Evolutionary conservation across 1,284 basidiomycete species (phyloP), one percentile per base, ranked within the genome.

Genomic region (Fomitopsis pinicola): DNA sequence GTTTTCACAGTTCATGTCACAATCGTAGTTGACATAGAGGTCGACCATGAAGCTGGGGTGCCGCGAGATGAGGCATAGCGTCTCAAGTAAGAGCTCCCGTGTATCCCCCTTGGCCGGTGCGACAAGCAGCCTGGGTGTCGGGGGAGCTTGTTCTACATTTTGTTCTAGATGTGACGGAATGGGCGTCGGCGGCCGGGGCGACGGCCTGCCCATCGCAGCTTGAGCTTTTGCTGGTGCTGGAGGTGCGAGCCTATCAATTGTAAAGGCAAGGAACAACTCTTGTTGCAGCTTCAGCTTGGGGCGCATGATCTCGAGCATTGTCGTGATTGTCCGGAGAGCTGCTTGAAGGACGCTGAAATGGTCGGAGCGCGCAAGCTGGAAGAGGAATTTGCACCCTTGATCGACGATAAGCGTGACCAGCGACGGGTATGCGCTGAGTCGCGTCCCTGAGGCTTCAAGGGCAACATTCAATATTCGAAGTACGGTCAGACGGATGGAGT

Each of bases 21-120:
- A 98, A 73, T 99, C 97, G 75, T 97, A 99, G 75, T 99, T 99
- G 62, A 88, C 83, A 79, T 94, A 99, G 10, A 98, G 80, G 71
- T 98, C 94, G 52, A 97, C 94, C 89, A 98, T 94, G 76, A 97
- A 96, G 69, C 89, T 91, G 1, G 91, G 85, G 68, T 90, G 85
- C 5, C 89, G 82, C 35, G 91, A 89, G 55, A 98, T 86, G 62
- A 94, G 89, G 56, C 84, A 84, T 35, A 99, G 77, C 1, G 92
- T 92, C 75, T 98, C 97, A 62, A 99, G 80, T 70, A 98, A 88
- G 61, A 99, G 77, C 71, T 97, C 94, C 50, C 95, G 86, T 7
- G 89, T 92, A 76, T 97, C 94, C 33, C 92, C 93, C 36, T 86
- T 87, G n/a, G 90, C 93, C 17, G 91, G 91, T 63, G 85, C 75